phyloP scores from a whole-genome alignment of 2,329 filamentous ascomycete species.

The Ceratocystiopsis sp. region DNA sequence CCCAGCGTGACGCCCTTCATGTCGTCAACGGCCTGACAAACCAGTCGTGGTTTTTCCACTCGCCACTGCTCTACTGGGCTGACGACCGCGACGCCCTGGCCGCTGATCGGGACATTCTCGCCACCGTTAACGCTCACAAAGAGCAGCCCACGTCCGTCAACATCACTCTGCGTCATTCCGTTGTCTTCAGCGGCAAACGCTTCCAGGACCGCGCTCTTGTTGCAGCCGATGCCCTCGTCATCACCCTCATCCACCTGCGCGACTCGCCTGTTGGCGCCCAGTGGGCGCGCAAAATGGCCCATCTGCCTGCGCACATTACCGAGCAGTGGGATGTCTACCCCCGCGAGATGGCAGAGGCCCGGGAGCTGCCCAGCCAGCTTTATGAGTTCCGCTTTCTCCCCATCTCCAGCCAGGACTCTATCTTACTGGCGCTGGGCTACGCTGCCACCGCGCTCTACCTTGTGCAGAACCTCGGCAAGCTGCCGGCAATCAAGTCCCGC shows the following conservation, averaged over 20 bases:
- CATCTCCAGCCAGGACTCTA: constrained; percentile 48
- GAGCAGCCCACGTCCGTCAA: constrained; percentile 50
- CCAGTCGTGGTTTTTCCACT: constrained; percentile 62
- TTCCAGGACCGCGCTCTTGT: constrained; percentile 51
- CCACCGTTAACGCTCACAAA: constrained; percentile 51
- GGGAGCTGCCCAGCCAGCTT: constrained; percentile 37
- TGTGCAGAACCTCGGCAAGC: constrained; percentile 45
- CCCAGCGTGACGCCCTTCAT: constrained; percentile 37
- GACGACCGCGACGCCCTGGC: constrained; percentile 43
- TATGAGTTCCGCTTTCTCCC: constrained; percentile 69
- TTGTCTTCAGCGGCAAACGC: constrained; percentile 66
- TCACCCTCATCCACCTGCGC: constrained; percentile 54
- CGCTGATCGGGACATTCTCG: constrained; percentile 43
- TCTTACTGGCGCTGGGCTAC: constrained; percentile 49
- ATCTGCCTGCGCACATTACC: constrained; percentile 30
- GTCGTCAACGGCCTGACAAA: constrained; percentile 42
- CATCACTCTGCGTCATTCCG: constrained; percentile 57
- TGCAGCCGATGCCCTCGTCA: constrained; percentile 61
- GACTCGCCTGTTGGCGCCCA: constrained; percentile 45
- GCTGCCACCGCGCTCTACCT: constrained; percentile 47
- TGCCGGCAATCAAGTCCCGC: constrained; percentile 60
- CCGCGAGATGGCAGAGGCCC: constrained; percentile 24
- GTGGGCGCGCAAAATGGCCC: constrained; percentile 45
- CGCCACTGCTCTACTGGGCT: constrained; percentile 68
- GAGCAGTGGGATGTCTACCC: constrained; percentile 51